Evolutionary conservation across 2,329 filamentous ascomycete species (phyloP), one percentile per base, ranked within the genome.

Genomic region (Pyricularia sp.): DNA sequence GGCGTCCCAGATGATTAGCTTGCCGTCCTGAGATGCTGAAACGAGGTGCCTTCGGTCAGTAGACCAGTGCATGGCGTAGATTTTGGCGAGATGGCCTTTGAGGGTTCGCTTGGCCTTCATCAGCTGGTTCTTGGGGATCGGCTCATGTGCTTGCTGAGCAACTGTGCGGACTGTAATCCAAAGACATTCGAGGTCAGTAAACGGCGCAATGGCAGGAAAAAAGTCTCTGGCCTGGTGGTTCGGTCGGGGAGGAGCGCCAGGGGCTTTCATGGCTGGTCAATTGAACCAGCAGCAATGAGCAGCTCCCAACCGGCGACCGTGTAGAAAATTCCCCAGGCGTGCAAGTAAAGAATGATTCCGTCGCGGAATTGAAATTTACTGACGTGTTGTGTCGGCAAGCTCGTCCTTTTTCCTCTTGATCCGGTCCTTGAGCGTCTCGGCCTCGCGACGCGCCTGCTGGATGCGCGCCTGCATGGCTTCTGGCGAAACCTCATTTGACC

Each of bases 381-480:
- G 87, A 99, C 94, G 88, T 75, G 93, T 96, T 69, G 93, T 96
- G 79, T 99, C 94, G 76, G 93, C 93, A 72, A 99, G 86, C 81
- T 97, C 94, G 85, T 99, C 94, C 89, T 97, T 97, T 87, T 96
- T 96, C 80, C 93, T 88, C 88, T 97, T 97, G 86, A 97, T 97
- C 78, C 91, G 89, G 78, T 97, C 93, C 84, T 97, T 97, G 72
- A 97, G 82, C 64, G 90, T 93, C 83, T 97, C 94, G 73, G 94
- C 94, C 84, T 99, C 94, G 82, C 94, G 91, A 78, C 94, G 88
- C 76, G 94, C 93, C 74, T 90, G 88, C 75, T 91, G 89, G 73
- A 94, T 93, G 79, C 89, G 89, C 80, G 93, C 89, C 84, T 97
- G 93, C 87, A 97, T 96, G 77, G 84, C 84, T 80, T 88, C 85